Percentiles rank a stretch among this genome's conserved stretches.
Evolutionary conservation across 2,329 filamentous ascomycete species (phyloP).

Genomic region (Emergomyces pasteurianus): DNA sequence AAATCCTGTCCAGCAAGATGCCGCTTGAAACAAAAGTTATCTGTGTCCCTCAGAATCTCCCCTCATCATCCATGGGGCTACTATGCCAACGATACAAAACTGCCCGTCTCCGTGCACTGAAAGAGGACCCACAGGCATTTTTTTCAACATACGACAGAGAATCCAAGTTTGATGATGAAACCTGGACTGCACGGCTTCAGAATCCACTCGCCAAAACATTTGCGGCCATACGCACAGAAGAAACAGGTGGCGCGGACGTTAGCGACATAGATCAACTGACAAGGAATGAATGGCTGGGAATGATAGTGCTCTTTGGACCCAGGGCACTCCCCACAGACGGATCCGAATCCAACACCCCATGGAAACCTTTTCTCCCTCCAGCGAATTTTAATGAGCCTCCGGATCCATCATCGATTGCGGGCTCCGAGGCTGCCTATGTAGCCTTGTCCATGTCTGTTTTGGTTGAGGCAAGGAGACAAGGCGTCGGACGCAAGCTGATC

Average conservation of each 20-base stretch:
- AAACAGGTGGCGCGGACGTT: neutral
- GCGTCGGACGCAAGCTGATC: conserved; percentile 14
- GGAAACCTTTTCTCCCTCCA: conserved; percentile 5
- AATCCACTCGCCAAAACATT: conserved; percentile 18
- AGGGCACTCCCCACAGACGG: conserved; percentile 6
- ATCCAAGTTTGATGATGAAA: conserved; percentile 13
- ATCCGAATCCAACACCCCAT: conserved; percentile 2
- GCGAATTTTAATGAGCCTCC: neutral
- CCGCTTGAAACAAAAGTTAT: neutral
- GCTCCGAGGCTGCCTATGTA: conserved; percentile 13
- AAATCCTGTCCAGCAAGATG: neutral
- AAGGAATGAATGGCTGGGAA: conserved; percentile 19
- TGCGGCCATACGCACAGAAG: conserved; percentile 12
- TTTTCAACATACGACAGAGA: conserved; percentile 21
- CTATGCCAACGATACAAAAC: conserved; percentile 13
- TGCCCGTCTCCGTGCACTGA: conserved; percentile 17
- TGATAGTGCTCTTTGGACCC: conserved; percentile 19
- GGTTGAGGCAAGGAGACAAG: conserved; percentile 12
- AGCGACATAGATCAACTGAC: conserved; percentile 6
- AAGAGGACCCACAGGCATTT: conserved; percentile 19
- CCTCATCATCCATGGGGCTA: neutral
- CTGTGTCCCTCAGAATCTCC: conserved; percentile 5
- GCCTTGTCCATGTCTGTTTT: conserved; percentile 19
- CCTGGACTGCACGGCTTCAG: conserved; percentile 19
- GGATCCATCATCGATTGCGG: conserved; percentile 4